phyloP scores from a whole-genome alignment of 1,284 basidiomycete species.

The Agroathelia rolfsii region DNA sequence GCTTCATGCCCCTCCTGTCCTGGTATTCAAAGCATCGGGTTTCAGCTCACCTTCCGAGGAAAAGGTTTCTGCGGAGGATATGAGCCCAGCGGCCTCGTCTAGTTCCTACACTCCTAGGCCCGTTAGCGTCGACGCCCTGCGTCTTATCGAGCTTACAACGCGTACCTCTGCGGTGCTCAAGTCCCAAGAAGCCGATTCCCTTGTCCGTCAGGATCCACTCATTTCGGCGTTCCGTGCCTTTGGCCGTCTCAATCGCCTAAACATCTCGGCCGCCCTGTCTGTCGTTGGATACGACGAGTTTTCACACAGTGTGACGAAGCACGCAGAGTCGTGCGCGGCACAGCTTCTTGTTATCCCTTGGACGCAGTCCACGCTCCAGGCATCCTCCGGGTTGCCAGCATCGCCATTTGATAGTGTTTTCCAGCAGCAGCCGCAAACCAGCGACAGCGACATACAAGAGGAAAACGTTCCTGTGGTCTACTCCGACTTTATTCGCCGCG shows the following conservation, averaged over 20 bases:
- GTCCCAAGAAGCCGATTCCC: constrained; percentile 61
- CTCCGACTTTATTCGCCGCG: constrained; percentile 71
- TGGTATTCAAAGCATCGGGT: no score
- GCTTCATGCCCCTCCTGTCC: constrained; percentile 28
- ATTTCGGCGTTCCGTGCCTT: constrained; percentile 78
- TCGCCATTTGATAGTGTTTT: constrained; percentile 55
- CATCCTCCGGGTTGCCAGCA: constrained; percentile 16
- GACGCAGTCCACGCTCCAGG: constrained; percentile 31
- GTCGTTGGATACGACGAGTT: constrained; percentile 63
- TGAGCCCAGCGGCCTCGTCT: no score
- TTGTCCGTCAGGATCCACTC: constrained; percentile 70
- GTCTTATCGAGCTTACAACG: constrained; percentile 82
- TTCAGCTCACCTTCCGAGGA: constrained; percentile 12
- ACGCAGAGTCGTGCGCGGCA: constrained; percentile 47
- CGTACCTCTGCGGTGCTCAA: constrained; percentile 82
- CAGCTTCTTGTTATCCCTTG: constrained; percentile 82
- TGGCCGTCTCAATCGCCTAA: constrained; percentile 62
- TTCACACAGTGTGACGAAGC: constrained; percentile 53
- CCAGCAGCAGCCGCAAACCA: constrained; percentile 25
- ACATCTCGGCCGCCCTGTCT: constrained; percentile 59
- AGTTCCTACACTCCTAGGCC: no score
- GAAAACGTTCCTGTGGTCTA: constrained; percentile 48
- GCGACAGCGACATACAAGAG: constrained; percentile 27
- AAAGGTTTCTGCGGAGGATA: constrained; percentile 12
- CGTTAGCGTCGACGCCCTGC: constrained; percentile 70